A percentile compares a stretch with the other conserved stretches of the same genome.
These are phyloP conservation scores for Eragrostis tef DNA, from an alignment of 202 grass and related monocot species.

Conservation along the genomic window DNA sequence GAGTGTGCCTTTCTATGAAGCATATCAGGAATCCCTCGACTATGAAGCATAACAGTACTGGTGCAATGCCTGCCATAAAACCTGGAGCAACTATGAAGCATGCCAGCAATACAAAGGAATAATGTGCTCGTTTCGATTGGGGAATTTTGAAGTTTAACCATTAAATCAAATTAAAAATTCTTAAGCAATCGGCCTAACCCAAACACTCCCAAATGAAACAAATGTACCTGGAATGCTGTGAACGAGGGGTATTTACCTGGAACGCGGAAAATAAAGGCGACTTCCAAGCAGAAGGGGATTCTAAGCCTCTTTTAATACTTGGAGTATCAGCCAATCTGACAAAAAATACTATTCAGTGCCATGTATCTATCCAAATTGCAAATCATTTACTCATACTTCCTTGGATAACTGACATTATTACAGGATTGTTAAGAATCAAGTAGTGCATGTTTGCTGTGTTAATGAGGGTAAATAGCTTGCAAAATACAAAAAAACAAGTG, in stretches of 20 bases:
- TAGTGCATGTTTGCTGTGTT: background rate
- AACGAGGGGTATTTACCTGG: slow-evolving; percentile 68
- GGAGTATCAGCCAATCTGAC: slow-evolving; percentile 85
- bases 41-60: slow-evolving; percentile 15
- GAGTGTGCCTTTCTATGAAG: background rate
- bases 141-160: background rate
- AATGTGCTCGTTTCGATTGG: background rate
- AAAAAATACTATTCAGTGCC: slow-evolving; percentile 22
- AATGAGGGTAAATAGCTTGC: background rate
- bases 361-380: slow-evolving; percentile 15
- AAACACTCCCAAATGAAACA: slow-evolving; percentile 6
- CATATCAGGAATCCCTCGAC: background rate
- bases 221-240: slow-evolving; percentile 40
- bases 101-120: background rate
- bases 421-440: slow-evolving; percentile 13
- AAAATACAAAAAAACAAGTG: background rate
- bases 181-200: background rate
- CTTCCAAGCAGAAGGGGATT: slow-evolving; percentile 97
- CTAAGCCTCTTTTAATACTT: slow-evolving; percentile 81
- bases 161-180: slow-evolving; percentile 11
- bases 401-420: slow-evolving; percentile 8
- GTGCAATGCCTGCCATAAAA: slow-evolving; percentile 1
- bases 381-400: slow-evolving; percentile 33
- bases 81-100: slow-evolving; percentile 13
- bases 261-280: slow-evolving; percentile 75